phyloP scores from a whole-genome alignment of 2,329 filamentous ascomycete genomes.

The Bertia moriformis region DNA sequence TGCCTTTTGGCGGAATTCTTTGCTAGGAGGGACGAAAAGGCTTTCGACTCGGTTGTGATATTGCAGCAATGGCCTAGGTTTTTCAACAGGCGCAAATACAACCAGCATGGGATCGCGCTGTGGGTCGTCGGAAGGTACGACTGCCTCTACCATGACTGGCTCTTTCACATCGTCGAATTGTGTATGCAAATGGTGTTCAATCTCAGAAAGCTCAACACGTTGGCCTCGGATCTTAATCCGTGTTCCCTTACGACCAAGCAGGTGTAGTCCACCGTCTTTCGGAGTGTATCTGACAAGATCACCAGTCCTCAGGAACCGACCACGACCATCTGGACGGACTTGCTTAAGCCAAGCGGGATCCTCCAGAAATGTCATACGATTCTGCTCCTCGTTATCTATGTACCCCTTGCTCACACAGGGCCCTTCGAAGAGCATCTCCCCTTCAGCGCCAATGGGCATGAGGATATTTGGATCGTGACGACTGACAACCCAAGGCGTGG shows the following conservation, averaged over 20 bases:
- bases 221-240: neutral
- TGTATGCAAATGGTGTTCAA: neutral
- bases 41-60: neutral
- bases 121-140: too few relatives aligned
- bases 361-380: neutral
- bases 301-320: neutral
- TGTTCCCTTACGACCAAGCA: neutral
- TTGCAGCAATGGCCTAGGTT: too few relatives aligned
- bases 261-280: neutral
- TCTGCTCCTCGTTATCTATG: neutral
- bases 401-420: neutral
- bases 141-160: neutral
- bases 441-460: neutral
- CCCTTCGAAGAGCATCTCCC: neutral
- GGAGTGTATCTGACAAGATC: neutral
- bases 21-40: neutral
- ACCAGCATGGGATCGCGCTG: too few relatives aligned
- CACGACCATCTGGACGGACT: too few relatives aligned
- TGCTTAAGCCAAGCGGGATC: neutral
- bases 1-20: neutral
- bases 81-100: neutral
- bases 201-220: neutral
- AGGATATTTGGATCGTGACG: neutral
- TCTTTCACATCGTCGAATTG: neutral
- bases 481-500: neutral